phyloP scores from a whole-genome alignment of 176 grass and related monocot species.

The Elaeis guineensis region DNA sequence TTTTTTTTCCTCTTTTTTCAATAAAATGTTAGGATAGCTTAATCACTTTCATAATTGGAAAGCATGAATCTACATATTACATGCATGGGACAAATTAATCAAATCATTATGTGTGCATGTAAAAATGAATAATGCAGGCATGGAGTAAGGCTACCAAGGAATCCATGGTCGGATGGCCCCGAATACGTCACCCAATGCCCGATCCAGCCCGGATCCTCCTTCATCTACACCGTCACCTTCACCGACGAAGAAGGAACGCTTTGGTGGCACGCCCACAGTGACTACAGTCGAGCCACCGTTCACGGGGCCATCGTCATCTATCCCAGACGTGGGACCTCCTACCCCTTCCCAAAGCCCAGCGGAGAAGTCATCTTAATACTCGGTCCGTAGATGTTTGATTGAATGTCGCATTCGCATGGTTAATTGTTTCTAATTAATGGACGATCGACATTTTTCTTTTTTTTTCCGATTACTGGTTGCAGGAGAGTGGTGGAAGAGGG shows the following conservation, averaged over 20 bases:
- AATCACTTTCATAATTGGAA: no score
- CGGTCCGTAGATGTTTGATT: background rate
- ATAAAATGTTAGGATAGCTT: no score
- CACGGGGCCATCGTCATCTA: constrained; percentile 9
- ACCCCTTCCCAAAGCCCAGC: constrained; percentile 2
- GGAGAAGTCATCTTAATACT: constrained; percentile 4
- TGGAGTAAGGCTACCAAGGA: constrained; percentile 5
- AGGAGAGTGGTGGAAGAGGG: constrained; percentile 13
- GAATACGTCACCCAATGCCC: constrained; percentile 6
- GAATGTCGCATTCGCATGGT: no score
- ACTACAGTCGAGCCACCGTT: constrained; percentile 3
- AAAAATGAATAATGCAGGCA: constrained; percentile 5
- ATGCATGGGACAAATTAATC: no score
- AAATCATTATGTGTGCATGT: no score
- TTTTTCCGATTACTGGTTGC: background rate
- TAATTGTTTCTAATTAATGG: no score
- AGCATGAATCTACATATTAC: no score
- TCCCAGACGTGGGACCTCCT: background rate
- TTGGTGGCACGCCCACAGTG: constrained; percentile 13
- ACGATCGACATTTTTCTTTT: no score
- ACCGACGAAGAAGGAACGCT: constrained; percentile 8
- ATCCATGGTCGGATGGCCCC: constrained; percentile 13
- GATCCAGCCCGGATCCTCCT: background rate
- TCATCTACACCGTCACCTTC: background rate
- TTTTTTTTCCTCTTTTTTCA: no score